A percentile compares a stretch with the other conserved stretches of the same genome.
phyloP scores from a whole-genome alignment of 2,329 filamentous ascomycete genomes.

The Colletotrichum melonis region DNA sequence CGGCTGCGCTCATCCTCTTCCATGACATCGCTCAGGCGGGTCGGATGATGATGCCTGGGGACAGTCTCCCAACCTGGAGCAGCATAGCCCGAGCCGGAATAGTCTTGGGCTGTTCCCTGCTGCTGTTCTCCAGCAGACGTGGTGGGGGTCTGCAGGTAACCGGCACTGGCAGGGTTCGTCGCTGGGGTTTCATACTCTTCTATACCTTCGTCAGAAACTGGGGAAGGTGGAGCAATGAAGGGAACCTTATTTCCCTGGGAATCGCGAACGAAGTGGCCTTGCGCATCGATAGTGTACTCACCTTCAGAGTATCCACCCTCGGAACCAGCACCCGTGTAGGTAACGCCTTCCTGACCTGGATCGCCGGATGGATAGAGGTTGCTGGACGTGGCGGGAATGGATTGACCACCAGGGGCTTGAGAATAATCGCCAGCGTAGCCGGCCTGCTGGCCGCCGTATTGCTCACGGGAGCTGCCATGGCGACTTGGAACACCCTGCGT shows the following conservation, averaged over 20 bases:
- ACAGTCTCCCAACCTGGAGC: slow-evolving; percentile 80
- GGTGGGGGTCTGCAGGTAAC: slow-evolving; percentile 43
- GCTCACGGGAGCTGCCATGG: slow-evolving; percentile 57
- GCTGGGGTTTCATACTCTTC: slow-evolving; percentile 69
- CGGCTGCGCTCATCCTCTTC: slow-evolving; percentile 85
- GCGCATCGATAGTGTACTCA: slow-evolving; percentile 75
- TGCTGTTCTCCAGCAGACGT: slow-evolving; percentile 48
- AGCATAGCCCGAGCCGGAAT: slow-evolving; percentile 74
- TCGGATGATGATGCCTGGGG: slow-evolving; percentile 87
- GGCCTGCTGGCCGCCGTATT: slow-evolving; percentile 43
- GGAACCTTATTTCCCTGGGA: slow-evolving; percentile 69
- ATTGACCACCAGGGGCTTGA: slow-evolving; percentile 56
- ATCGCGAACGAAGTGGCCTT: slow-evolving; percentile 72
- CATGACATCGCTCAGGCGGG: slow-evolving; percentile 87
- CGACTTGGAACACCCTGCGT: slow-evolving; percentile 74
- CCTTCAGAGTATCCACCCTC: slow-evolving; percentile 76
- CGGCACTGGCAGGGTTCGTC: slow-evolving; percentile 50
- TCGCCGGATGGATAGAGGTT: slow-evolving; percentile 38
- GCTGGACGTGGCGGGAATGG: slow-evolving; percentile 45
- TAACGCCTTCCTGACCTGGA: slow-evolving; percentile 25
- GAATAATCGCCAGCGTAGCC: slow-evolving; percentile 50
- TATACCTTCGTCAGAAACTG: slow-evolving; percentile 62
- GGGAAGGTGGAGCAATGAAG: slow-evolving; percentile 59
- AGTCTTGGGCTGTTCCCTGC: slow-evolving; percentile 59
- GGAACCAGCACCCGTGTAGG: slow-evolving; percentile 50